A percentile compares a stretch with the other conserved stretches of the same genome.
These are phyloP conservation scores for Nemania sp. DNA, from an alignment of 2,329 filamentous ascomycete species.

Conservation along the genomic window DNA sequence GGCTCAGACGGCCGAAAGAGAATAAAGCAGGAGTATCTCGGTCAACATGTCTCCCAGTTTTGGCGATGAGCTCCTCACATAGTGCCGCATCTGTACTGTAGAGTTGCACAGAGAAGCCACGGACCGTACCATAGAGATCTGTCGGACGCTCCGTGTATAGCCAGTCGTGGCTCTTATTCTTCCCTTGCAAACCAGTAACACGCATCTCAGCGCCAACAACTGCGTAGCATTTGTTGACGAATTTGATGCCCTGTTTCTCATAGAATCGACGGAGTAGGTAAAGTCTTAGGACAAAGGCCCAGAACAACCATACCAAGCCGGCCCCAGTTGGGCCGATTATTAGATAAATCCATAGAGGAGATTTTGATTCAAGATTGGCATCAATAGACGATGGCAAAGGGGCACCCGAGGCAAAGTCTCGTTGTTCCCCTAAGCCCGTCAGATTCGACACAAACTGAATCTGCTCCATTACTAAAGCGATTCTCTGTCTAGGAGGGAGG, in stretches of 20 bases:
- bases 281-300: slow-evolving; percentile 9
- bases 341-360: not conserved
- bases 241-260: slow-evolving; percentile 16
- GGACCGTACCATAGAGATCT: slow-evolving; percentile 5
- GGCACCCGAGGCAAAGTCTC: not conserved
- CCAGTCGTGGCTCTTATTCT: slow-evolving; percentile 19
- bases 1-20: slow-evolving; percentile 19
- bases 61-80: slow-evolving; percentile 12
- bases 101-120: slow-evolving; percentile 14
- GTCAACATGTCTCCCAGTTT: slow-evolving; percentile 10
- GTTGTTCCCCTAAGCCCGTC: not conserved
- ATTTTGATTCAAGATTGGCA: not conserved
- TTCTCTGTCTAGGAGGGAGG: not conserved
- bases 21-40: slow-evolving; percentile 15
- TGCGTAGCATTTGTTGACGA: slow-evolving; percentile 12
- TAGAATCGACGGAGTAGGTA: slow-evolving; percentile 12
- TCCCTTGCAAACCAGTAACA: slow-evolving; percentile 6
- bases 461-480: not conserved
- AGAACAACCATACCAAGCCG: slow-evolving; percentile 9
- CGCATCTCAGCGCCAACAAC: slow-evolving; percentile 15
- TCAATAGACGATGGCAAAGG: not conserved
- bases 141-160: slow-evolving; percentile 10
- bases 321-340: not conserved
- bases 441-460: slow-evolving; percentile 1
- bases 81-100: slow-evolving; percentile 12